Evolutionary conservation across 2,329 filamentous ascomycete species (phyloP), one percentile per base, ranked within the genome.

Genomic region (Curvularia spicifera): DNA sequence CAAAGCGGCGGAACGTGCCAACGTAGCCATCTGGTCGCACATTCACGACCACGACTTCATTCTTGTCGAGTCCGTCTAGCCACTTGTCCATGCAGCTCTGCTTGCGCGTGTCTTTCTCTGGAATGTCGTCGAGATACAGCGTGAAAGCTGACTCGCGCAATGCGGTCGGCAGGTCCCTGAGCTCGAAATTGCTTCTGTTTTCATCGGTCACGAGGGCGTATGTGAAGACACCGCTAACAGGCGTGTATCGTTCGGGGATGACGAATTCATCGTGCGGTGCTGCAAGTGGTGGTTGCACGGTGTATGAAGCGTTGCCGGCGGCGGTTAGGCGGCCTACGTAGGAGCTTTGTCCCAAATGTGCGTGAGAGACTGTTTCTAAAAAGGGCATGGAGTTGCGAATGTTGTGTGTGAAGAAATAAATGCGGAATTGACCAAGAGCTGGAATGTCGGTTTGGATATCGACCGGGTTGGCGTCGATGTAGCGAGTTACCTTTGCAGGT

Each of bases 391-490:
- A 76, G 49, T 81, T 74, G 53, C 82, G 79, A 2, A 91, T 80
- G 67, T 91, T 82, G 69, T 85, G 86, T 60, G 87, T 84, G 59
- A 93, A 84, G 59, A 93, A 83, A 73, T 90, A 92, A 45, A 92
- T 84, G 48, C 89, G 84, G 79, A 93, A 93, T 70, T 93, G 90
- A 26, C 90, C 88, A 5, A 93, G 80, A 76, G 91, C 85, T 1
- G 90, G 90, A 44, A 93, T 90, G 69, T 93, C 90, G 5, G 91
- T 85, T 71, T 93, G 89, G 28, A 93, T 79, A 66, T 93, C 88
- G 42, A 93, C 86, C 0, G 90, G 90, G 67, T 93, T 93, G 3
- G 89, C 87, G 75, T 93, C 90, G 51, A 92, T 84, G 71, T 89
- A 92, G 28, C 90, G 84, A 0, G 88, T 90, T 18, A 89, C 89